Evolutionary conservation across 441 rosid species (phyloP).

Genomic region (Gossypium laxum): DNA sequence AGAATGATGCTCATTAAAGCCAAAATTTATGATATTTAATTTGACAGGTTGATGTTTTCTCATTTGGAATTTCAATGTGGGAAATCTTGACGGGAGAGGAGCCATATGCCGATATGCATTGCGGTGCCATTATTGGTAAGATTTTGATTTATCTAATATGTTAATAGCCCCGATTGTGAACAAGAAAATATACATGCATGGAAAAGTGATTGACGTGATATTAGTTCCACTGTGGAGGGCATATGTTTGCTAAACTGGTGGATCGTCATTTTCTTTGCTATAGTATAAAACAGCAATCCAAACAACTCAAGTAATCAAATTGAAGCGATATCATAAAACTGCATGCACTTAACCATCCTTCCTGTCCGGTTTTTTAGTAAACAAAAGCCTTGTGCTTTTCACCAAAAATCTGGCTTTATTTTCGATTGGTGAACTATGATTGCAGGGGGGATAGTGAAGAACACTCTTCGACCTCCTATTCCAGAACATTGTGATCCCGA

Average conservation of each 20-base stretch:
- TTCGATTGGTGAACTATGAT: background rate
- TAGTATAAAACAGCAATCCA: background rate
- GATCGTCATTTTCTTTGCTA: background rate
- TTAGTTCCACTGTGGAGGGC: background rate
- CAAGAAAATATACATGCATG: background rate
- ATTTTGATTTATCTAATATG: background rate
- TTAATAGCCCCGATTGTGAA: background rate
- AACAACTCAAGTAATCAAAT: background rate
- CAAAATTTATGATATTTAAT: slow-evolving; percentile 14
- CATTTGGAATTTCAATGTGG: slow-evolving; percentile 84
- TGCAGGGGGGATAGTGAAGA: slow-evolving; percentile 68
- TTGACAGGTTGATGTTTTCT: slow-evolving; percentile 70
- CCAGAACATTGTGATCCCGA: slow-evolving; percentile 47
- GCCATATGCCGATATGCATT: slow-evolving; percentile 83
- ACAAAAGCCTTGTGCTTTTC: background rate
- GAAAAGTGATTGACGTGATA: background rate
- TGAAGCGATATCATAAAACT: background rate
- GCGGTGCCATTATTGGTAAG: slow-evolving; percentile 82
- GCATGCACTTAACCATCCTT: background rate
- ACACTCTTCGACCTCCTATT: slow-evolving; percentile 59
- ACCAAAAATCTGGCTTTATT: background rate
- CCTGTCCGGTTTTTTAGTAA: background rate
- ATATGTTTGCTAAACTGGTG: background rate
- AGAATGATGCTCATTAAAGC: background rate
- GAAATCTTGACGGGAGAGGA: slow-evolving; percentile 80